A percentile compares a stretch with the other conserved stretches of the same genome.
These are phyloP conservation scores for Solanum hybrid DNA, from an alignment of 305 asterid genomes.

Conservation along the genomic window DNA sequence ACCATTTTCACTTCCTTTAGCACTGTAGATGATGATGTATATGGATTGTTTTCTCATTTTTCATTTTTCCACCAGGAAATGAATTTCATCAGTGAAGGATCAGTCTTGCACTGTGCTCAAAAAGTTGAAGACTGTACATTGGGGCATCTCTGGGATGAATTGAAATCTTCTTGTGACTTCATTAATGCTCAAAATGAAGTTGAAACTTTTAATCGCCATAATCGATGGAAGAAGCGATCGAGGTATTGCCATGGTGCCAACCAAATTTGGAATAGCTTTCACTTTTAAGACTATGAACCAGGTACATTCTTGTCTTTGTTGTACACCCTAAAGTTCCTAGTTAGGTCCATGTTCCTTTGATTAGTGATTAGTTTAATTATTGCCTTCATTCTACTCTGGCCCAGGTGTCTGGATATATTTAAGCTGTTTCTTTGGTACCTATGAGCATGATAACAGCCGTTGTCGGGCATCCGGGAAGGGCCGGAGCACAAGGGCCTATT, in stretches of 20 bases:
- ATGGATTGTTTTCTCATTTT: neutral
- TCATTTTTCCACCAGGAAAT: constrained; percentile 48
- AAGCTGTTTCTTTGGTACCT: neutral
- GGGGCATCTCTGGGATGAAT: constrained; percentile 69
- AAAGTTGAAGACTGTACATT: constrained; percentile 38
- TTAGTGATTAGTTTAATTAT: neutral
- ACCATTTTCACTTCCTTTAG: neutral
- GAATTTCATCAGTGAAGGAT: constrained; percentile 82
- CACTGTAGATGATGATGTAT: neutral
- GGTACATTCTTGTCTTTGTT: constrained; percentile 29
- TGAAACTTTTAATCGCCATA: constrained; percentile 50
- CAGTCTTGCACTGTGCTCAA: constrained; percentile 41
- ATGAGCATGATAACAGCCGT: neutral
- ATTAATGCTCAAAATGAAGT: constrained; percentile 49
- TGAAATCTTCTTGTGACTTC: constrained; percentile 51
- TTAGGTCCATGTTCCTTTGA: neutral
- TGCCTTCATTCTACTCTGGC: neutral
- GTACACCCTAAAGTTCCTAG: neutral
- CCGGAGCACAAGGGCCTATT: neutral
- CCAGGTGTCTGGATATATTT: neutral
- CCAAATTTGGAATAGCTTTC: constrained; percentile 90
- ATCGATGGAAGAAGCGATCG: constrained; percentile 72
- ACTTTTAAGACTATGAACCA: constrained; percentile 87
- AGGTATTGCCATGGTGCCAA: constrained; percentile 76
- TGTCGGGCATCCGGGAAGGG: neutral